These are phyloP conservation scores for Tephrocybe sp. DNA, from an alignment of 768 basidiomycete species.

Conservation along the genomic window DNA sequence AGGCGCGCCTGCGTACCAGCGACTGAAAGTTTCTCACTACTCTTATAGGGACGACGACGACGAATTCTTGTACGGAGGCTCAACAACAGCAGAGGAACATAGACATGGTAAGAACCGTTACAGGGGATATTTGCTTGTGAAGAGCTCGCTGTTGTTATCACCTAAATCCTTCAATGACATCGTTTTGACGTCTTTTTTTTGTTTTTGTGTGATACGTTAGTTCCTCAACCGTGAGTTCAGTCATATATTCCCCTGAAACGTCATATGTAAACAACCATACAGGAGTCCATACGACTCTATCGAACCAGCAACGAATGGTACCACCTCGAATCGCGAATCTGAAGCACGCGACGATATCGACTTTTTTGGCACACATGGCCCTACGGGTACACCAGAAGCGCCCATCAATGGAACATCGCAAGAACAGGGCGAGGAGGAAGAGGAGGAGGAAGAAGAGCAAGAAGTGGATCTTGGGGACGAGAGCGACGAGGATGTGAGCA, in stretches of 20 bases:
- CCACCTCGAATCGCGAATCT: constrained; percentile 51
- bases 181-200: constrained; percentile 37
- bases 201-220: constrained; percentile 45
- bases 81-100: constrained; percentile 33
- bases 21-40: constrained; percentile 3
- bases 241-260: constrained; percentile 13
- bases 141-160: constrained; percentile 27
- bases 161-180: constrained; percentile 36
- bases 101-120: constrained; percentile 47
- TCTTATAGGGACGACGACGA: constrained; percentile 72
- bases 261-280: constrained; percentile 15
- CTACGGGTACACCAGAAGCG: constrained; percentile 17
- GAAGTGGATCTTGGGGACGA: constrained; percentile 38
- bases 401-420: constrained; percentile 32
- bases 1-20: constrained; percentile 2
- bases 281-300: constrained; percentile 36
- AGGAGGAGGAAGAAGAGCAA: constrained; percentile 27
- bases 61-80: constrained; percentile 73
- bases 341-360: constrained; percentile 35
- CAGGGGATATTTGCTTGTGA: constrained; percentile 16
- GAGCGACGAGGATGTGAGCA: constrained; percentile 44
- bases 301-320: constrained; percentile 43
- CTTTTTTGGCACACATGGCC: constrained; percentile 22
- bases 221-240: constrained; percentile 63
- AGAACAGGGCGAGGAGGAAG: constrained; percentile 13